Evolutionary conservation across 768 basidiomycete genomes (phyloP).

Genomic region (Pleurotus tuber-regium): DNA sequence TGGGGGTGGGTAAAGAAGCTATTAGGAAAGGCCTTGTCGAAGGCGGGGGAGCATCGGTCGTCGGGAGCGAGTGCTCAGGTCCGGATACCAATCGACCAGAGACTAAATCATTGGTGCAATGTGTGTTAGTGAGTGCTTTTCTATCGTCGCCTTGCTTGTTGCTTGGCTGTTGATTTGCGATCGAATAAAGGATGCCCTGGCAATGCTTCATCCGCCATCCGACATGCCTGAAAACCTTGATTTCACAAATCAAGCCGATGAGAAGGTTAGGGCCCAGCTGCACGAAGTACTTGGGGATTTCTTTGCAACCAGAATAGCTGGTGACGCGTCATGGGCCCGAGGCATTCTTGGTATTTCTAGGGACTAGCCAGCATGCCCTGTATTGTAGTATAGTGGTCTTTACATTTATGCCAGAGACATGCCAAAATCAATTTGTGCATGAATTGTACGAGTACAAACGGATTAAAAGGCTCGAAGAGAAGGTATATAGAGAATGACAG

Average conservation of each 20-base stretch:
- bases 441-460: not conserved
- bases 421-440: constrained; percentile 11
- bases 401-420: not conserved
- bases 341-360: constrained; percentile 41
- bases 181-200: constrained; percentile 53
- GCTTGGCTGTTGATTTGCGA: not conserved
- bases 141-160: not conserved
- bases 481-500: not conserved
- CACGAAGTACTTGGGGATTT: constrained; percentile 56
- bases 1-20: constrained; percentile 83
- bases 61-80: constrained; percentile 63
- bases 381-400: not conserved
- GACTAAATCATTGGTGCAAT: constrained; percentile 45
- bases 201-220: constrained; percentile 54
- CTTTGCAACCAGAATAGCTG: constrained; percentile 54
- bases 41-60: constrained; percentile 73
- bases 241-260: constrained; percentile 44
- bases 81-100: constrained; percentile 22
- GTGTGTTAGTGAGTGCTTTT: constrained; percentile 53
- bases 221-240: constrained; percentile 58
- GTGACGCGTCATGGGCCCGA: constrained; percentile 64
- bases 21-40: constrained; percentile 80
- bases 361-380: not conserved
- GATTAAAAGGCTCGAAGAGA: constrained; percentile 1
- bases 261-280: constrained; percentile 42